Base-by-base conservation (phyloP, 1,284 basidiomycete genomes). In the Malassezia vespertilionis region DNA sequence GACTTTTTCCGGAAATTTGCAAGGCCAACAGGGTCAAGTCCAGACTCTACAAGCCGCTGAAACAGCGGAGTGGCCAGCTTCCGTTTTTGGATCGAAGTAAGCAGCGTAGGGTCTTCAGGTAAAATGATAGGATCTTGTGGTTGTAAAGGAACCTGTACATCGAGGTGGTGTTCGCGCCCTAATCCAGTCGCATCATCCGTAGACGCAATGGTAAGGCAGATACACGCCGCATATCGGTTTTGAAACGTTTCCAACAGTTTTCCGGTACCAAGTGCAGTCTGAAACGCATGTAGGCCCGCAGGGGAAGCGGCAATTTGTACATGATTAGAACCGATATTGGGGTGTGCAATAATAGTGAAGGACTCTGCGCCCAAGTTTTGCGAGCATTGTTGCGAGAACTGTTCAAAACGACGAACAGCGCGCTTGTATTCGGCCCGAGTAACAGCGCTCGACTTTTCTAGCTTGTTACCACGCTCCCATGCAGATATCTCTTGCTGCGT, bases 1-100 rank as follows among this genome's bases (percentile, higher is more conserved):
- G 42, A 45, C 38, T 51, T 51, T 27, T 45, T 51, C 10, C 48
- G 42, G 43, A 51, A 51, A 34, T 51, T 51, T 17, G 42, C 48
- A 5, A 51, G 34, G 3, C 33, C 48, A 1, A 51, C 43, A 1
- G 48, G 48, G 23, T 51, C 48, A 12, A 51, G 30, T 12, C 48
- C 43, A 10, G 48, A 44, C 31, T 51, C 48, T n/a, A 51, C 48
- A 11, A 51, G 31, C 14, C 48, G 48, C 26, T 51, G 48, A 22
- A 51, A 51, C 2, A 51, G 41, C 4, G 48, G 48, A 7, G 48
- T 51, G 2, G 48, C 48, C 6, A 51, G 37, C 24, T 51, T 51
- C 22, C 48, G 48, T 21, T 51, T 51, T 27, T 51, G 48, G 23
- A 51, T 51, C 2, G 48, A 51, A 1, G 48, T 51, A 11, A 51